Conservation (phyloP, 2,329 filamentous ascomycete genomes). For the Ramularia collo-cygni region DNA sequence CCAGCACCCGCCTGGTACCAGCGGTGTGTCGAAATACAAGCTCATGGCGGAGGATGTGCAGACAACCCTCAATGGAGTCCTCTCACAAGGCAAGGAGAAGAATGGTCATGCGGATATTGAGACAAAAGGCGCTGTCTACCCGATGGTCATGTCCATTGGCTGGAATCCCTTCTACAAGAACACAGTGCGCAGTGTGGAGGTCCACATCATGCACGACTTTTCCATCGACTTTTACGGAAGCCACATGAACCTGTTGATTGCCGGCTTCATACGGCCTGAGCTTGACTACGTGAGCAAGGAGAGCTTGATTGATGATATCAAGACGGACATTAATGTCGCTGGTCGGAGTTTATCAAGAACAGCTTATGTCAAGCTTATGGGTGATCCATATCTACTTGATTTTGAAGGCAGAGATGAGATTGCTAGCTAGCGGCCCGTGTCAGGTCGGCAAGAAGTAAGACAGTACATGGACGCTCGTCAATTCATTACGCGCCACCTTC, state of each 20-base stretch:
- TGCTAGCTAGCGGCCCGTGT: slow-evolving; percentile 18
- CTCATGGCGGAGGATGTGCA: slow-evolving; percentile 18
- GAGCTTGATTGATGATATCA: slow-evolving; percentile 80
- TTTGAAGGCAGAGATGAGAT: slow-evolving; percentile 28
- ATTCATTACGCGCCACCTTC: slow-evolving; percentile 24
- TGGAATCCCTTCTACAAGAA: slow-evolving; percentile 99
- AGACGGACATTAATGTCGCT: slow-evolving; percentile 79
- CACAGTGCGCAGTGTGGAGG: slow-evolving; percentile 64
- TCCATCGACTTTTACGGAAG: slow-evolving; percentile 75
- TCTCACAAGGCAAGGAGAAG: slow-evolving; percentile 7
- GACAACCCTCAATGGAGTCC: slow-evolving; percentile 12
- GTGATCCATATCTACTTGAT: slow-evolving; percentile 35
- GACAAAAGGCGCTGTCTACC: slow-evolving; percentile 49
- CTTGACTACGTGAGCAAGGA: slow-evolving; percentile 81
- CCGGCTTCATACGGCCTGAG: slow-evolving; percentile 86
- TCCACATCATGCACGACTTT: slow-evolving; percentile 66
- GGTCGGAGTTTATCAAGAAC: slow-evolving; percentile 61
- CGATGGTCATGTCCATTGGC: slow-evolving; percentile 89
- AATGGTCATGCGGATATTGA: slow-evolving; percentile 7
- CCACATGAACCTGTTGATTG: slow-evolving; percentile 69
- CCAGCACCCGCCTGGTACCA: slow-evolving; percentile 16
- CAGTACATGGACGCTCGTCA: background rate
- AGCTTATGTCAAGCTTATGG: slow-evolving; percentile 50
- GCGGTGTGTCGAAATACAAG: slow-evolving; percentile 18
- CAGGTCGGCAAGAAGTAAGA: background rate